Evolutionary conservation across 106 monocot species (phyloP).

Genomic region (Apostasia shenzhenica): DNA sequence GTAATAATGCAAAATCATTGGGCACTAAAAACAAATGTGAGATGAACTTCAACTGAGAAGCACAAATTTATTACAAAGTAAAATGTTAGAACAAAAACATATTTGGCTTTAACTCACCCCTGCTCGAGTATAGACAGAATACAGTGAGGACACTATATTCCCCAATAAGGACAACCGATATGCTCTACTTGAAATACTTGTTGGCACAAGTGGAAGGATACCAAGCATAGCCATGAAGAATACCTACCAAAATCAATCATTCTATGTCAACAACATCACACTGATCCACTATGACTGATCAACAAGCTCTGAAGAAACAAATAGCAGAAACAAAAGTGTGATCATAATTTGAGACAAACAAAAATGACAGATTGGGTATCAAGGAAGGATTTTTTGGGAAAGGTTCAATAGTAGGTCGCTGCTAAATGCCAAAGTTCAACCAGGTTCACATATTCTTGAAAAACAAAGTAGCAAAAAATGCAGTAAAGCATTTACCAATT

Average conservation of each 20-base stretch:
- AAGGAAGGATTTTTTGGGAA: too few relatives aligned
- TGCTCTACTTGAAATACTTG: conserved; percentile 45
- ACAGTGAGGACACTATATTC: conserved; percentile 56
- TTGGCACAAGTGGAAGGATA: conserved; percentile 55
- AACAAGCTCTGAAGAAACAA: neutral
- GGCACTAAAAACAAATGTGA: neutral
- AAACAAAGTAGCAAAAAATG: too few relatives aligned
- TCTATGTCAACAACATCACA: neutral
- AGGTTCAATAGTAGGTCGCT: too few relatives aligned
- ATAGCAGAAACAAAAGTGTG: neutral
- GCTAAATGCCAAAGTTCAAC: too few relatives aligned
- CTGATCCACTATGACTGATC: neutral
- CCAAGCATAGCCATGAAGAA: conserved; percentile 50
- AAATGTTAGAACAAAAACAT: neutral
- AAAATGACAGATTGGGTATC: too few relatives aligned
- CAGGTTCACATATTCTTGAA: too few relatives aligned
- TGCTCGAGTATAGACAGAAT: conserved; percentile 53
- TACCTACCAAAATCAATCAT: conserved; percentile 32
- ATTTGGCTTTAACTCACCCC: conserved; percentile 33
- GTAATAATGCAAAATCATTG: neutral
- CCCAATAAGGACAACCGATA: conserved; percentile 65
- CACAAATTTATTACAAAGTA: neutral
- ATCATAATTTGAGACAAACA: neutral
- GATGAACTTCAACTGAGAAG: neutral
- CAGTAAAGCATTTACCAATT: too few relatives aligned